Conservation (phyloP, 257 asterid genomes). For the Knoxia roxburghii region DNA sequence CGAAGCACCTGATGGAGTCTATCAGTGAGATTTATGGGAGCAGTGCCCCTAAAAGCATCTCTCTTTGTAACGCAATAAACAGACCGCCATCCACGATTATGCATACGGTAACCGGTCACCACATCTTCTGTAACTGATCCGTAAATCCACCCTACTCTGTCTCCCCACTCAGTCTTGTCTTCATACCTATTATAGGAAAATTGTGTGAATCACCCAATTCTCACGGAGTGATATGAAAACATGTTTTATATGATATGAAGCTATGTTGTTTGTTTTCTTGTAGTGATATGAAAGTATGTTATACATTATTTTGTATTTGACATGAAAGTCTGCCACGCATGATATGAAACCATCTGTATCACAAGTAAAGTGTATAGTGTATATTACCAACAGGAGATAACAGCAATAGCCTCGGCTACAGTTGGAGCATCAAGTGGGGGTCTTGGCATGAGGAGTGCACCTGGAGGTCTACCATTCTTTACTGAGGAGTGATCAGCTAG, state of each 20-base stretch:
- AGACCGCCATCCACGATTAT: constrained; percentile 98
- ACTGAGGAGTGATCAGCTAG: constrained; percentile 82
- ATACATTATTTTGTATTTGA: no score
- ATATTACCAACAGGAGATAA: constrained; percentile 84
- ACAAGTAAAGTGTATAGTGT: background rate
- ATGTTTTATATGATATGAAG: no score
- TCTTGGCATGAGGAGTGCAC: constrained; percentile 69
- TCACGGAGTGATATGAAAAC: no score
- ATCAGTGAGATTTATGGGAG: constrained; percentile 90
- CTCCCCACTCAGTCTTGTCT: constrained; percentile 99
- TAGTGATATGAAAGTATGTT: no score
- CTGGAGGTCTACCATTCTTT: constrained; percentile 90
- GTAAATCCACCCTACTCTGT: constrained; percentile 90
- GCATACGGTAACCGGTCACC: constrained; percentile 98
- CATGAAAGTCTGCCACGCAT: no score
- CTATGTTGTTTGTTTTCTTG: no score
- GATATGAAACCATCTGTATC: no score
- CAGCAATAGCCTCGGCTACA: constrained; percentile 96
- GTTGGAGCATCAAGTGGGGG: constrained; percentile 90
- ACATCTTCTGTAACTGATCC: constrained; percentile 98
- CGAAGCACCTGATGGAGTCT: constrained; percentile 97
- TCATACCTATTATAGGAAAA: constrained; percentile 54
- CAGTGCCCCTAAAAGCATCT: constrained; percentile 88
- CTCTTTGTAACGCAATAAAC: constrained; percentile 90
- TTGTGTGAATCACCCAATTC: no score